These are phyloP conservation scores for Apium graveolens DNA, from an alignment of 129 eudicot genomes.

Conservation along the genomic window DNA sequence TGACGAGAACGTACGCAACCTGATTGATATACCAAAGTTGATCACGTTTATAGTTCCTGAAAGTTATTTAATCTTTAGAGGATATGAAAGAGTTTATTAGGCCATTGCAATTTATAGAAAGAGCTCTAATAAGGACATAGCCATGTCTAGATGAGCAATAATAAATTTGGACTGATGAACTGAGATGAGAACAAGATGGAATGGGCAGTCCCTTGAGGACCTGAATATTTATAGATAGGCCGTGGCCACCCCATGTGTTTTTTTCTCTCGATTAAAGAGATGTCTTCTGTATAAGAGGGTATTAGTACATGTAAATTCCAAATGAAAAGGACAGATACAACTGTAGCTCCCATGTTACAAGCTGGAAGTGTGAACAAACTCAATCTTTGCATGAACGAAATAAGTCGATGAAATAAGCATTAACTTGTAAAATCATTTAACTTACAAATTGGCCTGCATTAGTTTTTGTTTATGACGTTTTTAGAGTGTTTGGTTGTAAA, in stretches of 20 bases:
- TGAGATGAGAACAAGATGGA: slow-evolving; percentile 22
- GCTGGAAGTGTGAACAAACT: slow-evolving; percentile 17
- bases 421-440: background rate
- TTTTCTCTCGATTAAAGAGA: slow-evolving; percentile 16
- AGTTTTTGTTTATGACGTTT: slow-evolving; percentile 7
- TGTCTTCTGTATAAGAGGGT: slow-evolving; percentile 12
- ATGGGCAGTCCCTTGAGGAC: slow-evolving; percentile 25
- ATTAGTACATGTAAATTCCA: background rate
- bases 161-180: background rate
- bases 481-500: slow-evolving; percentile 24
- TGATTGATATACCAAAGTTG: background rate
- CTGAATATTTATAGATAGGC: slow-evolving; percentile 6
- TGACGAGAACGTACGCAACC: background rate
- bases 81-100: background rate
- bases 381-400: slow-evolving; percentile 6
- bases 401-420: slow-evolving; percentile 14
- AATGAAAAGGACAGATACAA: slow-evolving; percentile 21
- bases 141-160: background rate
- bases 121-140: background rate
- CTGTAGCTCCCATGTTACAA: slow-evolving; percentile 25
- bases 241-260: slow-evolving; percentile 33
- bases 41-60: background rate
- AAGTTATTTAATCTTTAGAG: background rate
- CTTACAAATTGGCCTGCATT: slow-evolving; percentile 14
- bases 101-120: background rate